phyloP scores from a whole-genome alignment of 805 yeast species.

The Kuraishia hungarica region DNA sequence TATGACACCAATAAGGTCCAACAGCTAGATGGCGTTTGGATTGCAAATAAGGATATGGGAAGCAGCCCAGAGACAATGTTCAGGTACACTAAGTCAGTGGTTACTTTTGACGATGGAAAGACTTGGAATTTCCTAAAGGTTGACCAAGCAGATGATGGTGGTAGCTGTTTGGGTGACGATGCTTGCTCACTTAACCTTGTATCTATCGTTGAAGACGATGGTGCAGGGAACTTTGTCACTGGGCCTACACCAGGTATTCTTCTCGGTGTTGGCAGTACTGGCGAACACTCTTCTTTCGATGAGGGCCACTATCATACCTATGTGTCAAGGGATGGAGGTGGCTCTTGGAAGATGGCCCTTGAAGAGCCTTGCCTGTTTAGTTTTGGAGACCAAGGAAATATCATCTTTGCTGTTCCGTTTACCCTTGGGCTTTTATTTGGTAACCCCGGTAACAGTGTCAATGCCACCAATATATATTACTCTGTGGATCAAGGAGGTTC shows the following conservation, averaged over 20 bases:
- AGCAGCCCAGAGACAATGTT: not conserved
- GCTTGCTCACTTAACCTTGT: conserved; percentile 20
- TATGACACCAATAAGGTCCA: conserved; percentile 26
- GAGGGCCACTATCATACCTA: conserved; percentile 32
- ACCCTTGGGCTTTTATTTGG: conserved; percentile 14
- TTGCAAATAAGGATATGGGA: conserved; percentile 22
- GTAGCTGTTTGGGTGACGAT: not conserved
- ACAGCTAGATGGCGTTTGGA: conserved; percentile 32
- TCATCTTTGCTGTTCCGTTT: conserved; percentile 48
- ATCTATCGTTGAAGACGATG: conserved; percentile 9
- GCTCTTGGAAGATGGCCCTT: conserved; percentile 48
- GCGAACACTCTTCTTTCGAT: conserved; percentile 10
- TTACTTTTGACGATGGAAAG: conserved; percentile 11
- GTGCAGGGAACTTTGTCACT: conserved; percentile 23
- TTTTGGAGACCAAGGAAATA: conserved; percentile 66
- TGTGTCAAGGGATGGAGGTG: conserved; percentile 63
- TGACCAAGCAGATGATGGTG: not conserved
- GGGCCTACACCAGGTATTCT: conserved; percentile 36
- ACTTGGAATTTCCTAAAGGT: conserved; percentile 7
- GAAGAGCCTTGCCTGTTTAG: conserved; percentile 45
- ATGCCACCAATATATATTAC: conserved; percentile 23
- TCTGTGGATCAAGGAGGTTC: conserved; percentile 60
- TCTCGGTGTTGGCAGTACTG: conserved; percentile 33
- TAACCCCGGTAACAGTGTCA: not conserved
- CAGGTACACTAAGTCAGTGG: conserved; percentile 5